These are phyloP conservation scores for Tricholoma bakamatsutake DNA, from an alignment of 768 basidiomycete genomes.

Conservation along the genomic window DNA sequence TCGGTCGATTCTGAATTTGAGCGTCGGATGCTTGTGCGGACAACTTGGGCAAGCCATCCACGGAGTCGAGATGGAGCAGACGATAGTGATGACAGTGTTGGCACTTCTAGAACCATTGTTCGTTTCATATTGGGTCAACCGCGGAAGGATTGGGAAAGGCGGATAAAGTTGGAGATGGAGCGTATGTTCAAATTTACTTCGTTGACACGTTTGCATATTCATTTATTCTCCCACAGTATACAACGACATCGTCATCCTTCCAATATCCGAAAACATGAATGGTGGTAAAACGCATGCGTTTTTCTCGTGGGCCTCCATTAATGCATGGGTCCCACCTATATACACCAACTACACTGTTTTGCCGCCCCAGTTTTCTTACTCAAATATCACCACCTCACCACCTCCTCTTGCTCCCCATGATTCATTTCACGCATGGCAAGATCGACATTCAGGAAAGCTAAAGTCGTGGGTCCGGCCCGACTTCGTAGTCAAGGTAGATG, in stretches of 20 bases:
- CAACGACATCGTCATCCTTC: slow-evolving; percentile 82
- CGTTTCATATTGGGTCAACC: slow-evolving; percentile 89
- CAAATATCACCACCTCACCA: slow-evolving; percentile 47
- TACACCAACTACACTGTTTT: slow-evolving; percentile 43
- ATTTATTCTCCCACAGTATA: slow-evolving; percentile 43
- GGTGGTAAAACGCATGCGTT: slow-evolving; percentile 87
- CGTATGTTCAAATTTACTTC: slow-evolving; percentile 42
- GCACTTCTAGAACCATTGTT: slow-evolving; percentile 80
- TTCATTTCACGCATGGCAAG: slow-evolving; percentile 49
- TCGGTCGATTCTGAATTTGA: slow-evolving; percentile 82
- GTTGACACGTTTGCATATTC: neutral
- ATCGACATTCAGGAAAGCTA: slow-evolving; percentile 35
- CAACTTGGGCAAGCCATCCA: slow-evolving; percentile 83
- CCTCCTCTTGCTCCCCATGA: slow-evolving; percentile 70
- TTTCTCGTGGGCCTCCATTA: slow-evolving; percentile 88
- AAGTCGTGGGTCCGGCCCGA: slow-evolving; percentile 81
- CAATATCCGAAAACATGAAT: slow-evolving; percentile 94
- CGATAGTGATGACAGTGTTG: slow-evolving; percentile 48
- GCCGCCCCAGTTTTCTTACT: slow-evolving; percentile 59
- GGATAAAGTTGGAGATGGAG: slow-evolving; percentile 85
- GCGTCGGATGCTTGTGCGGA: slow-evolving; percentile 80
- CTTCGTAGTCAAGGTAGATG: slow-evolving; percentile 91
- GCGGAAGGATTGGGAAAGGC: slow-evolving; percentile 68
- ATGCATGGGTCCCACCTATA: slow-evolving; percentile 86
- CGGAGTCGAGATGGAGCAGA: slow-evolving; percentile 68